phyloP scores from a whole-genome alignment of 2,329 filamentous ascomycete genomes.

The Emmonsiellopsis sp. region DNA sequence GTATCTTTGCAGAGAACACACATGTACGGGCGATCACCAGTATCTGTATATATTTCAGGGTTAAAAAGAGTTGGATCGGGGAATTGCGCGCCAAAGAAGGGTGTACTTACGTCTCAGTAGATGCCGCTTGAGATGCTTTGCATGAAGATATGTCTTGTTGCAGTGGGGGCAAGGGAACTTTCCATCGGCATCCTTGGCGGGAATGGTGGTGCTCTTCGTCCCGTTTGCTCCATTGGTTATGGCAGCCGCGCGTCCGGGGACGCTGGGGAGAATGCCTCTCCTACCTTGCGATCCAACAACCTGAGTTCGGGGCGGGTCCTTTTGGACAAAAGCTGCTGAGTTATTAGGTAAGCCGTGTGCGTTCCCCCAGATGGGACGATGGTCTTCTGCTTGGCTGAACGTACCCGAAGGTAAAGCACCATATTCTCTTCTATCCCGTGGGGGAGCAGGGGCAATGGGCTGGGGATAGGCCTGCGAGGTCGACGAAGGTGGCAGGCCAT shows the following conservation, averaged over 20 bases:
- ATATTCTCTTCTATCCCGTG: constrained; percentile 42
- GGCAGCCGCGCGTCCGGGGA: constrained; percentile 73
- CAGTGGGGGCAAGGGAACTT: constrained; percentile 98
- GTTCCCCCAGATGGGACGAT: constrained; percentile 45
- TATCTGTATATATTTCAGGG: constrained; percentile 55
- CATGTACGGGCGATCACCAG: constrained; percentile 95
- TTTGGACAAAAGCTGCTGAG: constrained; percentile 29
- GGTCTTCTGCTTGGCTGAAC: constrained; percentile 48
- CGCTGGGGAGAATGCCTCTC: constrained; percentile 82
- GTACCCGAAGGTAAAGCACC: constrained; percentile 65
- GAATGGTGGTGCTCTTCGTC: constrained; percentile 66
- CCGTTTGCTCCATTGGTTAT: constrained; percentile 54
- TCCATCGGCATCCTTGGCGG: constrained; percentile 90
- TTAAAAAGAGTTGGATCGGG: background rate
- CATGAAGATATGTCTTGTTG: constrained; percentile 94
- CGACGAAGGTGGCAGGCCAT: constrained; percentile 56
- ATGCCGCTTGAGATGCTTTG: constrained; percentile 96
- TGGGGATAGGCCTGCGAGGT: constrained; percentile 63
- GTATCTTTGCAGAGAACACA: constrained; percentile 97
- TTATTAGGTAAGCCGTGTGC: constrained; percentile 31
- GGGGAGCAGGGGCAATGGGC: constrained; percentile 65
- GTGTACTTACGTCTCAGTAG: constrained; percentile 78
- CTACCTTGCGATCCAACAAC: constrained; percentile 92
- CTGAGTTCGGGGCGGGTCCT: constrained; percentile 54
- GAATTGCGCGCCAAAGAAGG: background rate